phyloP scores from a whole-genome alignment of 352 stramenopile genomes.

The Pseudoperonospora humuli region DNA sequence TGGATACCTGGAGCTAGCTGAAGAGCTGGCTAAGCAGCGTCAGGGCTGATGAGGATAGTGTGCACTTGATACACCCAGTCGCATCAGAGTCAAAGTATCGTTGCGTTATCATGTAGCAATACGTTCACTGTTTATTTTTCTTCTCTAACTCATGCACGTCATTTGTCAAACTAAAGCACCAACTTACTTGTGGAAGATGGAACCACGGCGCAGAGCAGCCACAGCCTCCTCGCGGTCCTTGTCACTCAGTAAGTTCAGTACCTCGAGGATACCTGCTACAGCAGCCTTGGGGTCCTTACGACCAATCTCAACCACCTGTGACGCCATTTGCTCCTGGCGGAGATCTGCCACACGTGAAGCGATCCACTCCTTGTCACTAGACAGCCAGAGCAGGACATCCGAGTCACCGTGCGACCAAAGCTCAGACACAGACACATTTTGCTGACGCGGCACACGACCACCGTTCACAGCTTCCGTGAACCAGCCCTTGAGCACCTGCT shows the following conservation, averaged over 20 bases:
- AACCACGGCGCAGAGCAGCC: conserved; percentile 66
- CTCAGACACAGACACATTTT: conserved; percentile 56
- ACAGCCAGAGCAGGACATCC: conserved; percentile 74
- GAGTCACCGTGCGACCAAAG: conserved; percentile 65
- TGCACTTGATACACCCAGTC: not conserved
- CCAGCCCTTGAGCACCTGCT: conserved; percentile 68
- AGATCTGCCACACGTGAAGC: conserved; percentile 45
- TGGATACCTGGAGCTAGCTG: conserved; percentile 55
- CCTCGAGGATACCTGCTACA: conserved; percentile 74
- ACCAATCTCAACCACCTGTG: conserved; percentile 70
- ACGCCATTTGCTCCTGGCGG: conserved; percentile 58
- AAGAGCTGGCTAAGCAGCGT: conserved; percentile 22
- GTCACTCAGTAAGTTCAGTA: conserved; percentile 74
- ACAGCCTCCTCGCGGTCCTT: conserved; percentile 84
- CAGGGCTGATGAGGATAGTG: conserved; percentile 17
- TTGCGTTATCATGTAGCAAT: conserved; percentile 14
- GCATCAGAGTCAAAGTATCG: conserved; percentile 5
- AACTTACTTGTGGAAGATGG: conserved; percentile 78
- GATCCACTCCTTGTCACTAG: conserved; percentile 76
- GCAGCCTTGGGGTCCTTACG: conserved; percentile 76
- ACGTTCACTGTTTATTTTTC: conserved; percentile 16
- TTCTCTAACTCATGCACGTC: conserved; percentile 25
- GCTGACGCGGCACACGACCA: conserved; percentile 51
- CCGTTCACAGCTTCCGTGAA: conserved; percentile 79
- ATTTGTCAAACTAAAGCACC: conserved; percentile 13